A percentile compares a stretch with the other conserved stretches of the same genome.
Evolutionary conservation across 495 filamentous ascomycete species (phyloP).

Genomic region (Hamigera avellanea): DNA sequence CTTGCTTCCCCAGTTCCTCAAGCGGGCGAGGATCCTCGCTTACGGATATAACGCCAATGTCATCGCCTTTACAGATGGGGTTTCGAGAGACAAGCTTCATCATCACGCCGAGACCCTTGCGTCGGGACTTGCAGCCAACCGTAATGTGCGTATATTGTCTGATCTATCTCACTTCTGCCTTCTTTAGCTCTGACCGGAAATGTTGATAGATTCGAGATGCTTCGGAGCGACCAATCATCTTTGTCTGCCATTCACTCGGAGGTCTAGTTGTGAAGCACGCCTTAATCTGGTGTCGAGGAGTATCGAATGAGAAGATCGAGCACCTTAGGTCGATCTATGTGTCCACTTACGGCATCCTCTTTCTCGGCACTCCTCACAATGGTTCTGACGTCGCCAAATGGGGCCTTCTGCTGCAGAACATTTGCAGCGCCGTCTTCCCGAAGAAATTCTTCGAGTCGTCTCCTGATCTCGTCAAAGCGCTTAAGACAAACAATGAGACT

Average conservation of each 20-base stretch:
- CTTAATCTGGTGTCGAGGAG: slow-evolving; percentile 51
- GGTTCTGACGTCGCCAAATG: slow-evolving; percentile 68
- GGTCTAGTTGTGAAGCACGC: slow-evolving; percentile 71
- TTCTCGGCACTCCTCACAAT: slow-evolving; percentile 79
- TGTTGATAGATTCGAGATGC: slow-evolving; percentile 38
- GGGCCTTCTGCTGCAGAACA: slow-evolving; percentile 62
- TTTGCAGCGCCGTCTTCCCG: slow-evolving; percentile 59
- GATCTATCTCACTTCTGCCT: background rate
- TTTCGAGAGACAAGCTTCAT: slow-evolving; percentile 62
- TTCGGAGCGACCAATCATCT: slow-evolving; percentile 62
- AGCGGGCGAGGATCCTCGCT: slow-evolving; percentile 59
- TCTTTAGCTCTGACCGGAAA: slow-evolving; percentile 33
- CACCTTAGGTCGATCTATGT: slow-evolving; percentile 70
- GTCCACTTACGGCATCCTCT: slow-evolving; percentile 75
- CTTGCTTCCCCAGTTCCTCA: slow-evolving; percentile 55
- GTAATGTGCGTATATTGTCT: slow-evolving; percentile 31
- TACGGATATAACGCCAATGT: slow-evolving; percentile 84
- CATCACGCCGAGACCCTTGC: slow-evolving; percentile 79
- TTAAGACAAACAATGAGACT: slow-evolving; percentile 69
- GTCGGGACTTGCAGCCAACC: slow-evolving; percentile 44
- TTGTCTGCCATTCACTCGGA: slow-evolving; percentile 74
- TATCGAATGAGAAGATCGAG: slow-evolving; percentile 54
- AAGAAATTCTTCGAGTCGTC: slow-evolving; percentile 62
- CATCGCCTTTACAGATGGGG: slow-evolving; percentile 47
- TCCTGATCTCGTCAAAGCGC: slow-evolving; percentile 53